A percentile compares a stretch with the other conserved stretches of the same genome.
phyloP scores from a whole-genome alignment of 169 alveolate species.

The Cryptosporidium andersoni region DNA sequence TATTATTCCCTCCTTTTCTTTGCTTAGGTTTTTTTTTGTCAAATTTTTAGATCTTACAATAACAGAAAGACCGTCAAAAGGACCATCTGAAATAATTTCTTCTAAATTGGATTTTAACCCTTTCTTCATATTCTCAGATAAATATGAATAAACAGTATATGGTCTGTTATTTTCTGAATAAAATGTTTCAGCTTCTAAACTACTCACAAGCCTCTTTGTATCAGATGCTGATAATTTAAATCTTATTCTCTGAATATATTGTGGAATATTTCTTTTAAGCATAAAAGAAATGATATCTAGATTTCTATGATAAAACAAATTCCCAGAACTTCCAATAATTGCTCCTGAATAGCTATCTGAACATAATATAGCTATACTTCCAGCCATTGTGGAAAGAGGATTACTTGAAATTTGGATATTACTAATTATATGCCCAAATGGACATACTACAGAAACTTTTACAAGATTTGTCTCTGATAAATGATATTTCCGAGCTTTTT shows the following conservation, averaged over 20 bases:
- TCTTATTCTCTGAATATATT: too few relatives aligned
- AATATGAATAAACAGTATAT: conserved; percentile 1
- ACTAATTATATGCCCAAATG: conserved; percentile 45
- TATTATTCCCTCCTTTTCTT: conserved; percentile 41
- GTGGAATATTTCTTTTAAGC: background rate
- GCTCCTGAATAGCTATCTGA: conserved; percentile 72
- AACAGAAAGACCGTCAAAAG: conserved; percentile 49
- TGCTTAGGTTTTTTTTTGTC: conserved; percentile 7
- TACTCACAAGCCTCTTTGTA: too few relatives aligned
- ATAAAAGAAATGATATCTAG: conserved; percentile 26
- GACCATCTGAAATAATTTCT: conserved; percentile 24
- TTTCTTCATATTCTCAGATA: background rate
- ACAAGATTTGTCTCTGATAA: conserved; percentile 3
- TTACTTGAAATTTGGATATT: conserved; percentile 25
- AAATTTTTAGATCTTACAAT: conserved; percentile 14
- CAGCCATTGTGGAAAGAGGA: conserved; percentile 18
- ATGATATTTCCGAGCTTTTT: conserved; percentile 8
- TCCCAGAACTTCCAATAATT: conserved; percentile 23
- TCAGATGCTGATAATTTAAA: too few relatives aligned
- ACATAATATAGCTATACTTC: conserved; percentile 39
- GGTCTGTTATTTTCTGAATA: background rate
- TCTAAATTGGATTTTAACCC: conserved; percentile 4
- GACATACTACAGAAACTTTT: conserved; percentile 35
- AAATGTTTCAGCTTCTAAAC: too few relatives aligned
- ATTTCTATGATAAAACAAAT: conserved; percentile 3